Evolutionary conservation across 1,284 basidiomycete genomes (phyloP), one percentile per base, ranked within the genome.

Genomic region (Volvariella volvacea): DNA sequence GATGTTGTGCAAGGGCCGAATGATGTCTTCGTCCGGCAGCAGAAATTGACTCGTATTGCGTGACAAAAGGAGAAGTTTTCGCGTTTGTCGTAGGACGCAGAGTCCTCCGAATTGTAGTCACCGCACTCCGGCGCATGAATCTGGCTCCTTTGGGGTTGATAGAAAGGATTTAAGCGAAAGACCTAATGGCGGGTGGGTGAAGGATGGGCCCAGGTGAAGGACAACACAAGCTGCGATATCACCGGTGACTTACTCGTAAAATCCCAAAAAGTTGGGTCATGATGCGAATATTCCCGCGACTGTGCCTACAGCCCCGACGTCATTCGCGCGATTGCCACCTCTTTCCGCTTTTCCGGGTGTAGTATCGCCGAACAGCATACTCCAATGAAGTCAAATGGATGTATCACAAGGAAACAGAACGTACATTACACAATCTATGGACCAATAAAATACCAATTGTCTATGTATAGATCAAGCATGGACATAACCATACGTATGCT

Each of bases 1-100:
- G 25, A 28, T 28, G 25, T 50, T 67, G 66, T 4, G 62, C 61
- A n/a, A 67, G 56, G 37, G 54, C 57, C 46, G 20, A 36, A 36
- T 59, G 57, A 43, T 64, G 55, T 46, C 55, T 58, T 46, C 61
- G 59, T 28, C 25, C 25, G 12, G 6, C 25, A 12, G 12, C 12
- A 28, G 25, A 12, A 6, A 12, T 12, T 45, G 54, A 50, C 51
- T 52, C 50, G 52, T 50, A 51, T 49, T 56, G 54, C 50, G 60
- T 59, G 49, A 57, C 48, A n/a, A 48, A 31, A 40, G 21, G 33
- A 10, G 22, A 37, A 36, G n/a, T n/a, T n/a, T n/a, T n/a, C n/a
- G n/a, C n/a, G n/a, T n/a, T n/a, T n/a, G n/a, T n/a, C n/a, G n/a
- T n/a, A n/a, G n/a, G n/a, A n/a, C 38, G 38, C 44, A 49, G 37